phyloP scores from a whole-genome alignment of 2,329 filamentous ascomycete species.

The Dichotomopilus funicola region DNA sequence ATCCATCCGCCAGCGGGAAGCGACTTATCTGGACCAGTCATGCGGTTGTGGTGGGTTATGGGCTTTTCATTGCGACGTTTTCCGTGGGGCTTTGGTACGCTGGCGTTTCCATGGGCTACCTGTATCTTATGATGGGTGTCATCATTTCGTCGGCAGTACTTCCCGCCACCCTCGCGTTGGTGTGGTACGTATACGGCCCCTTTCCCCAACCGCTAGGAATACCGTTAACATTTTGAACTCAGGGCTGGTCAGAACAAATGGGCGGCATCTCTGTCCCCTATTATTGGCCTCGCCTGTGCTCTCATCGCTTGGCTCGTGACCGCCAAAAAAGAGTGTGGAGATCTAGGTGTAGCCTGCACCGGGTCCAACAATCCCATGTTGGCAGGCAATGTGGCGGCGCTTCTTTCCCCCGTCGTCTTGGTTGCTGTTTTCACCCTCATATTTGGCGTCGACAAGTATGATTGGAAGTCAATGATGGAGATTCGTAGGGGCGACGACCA shows the following conservation, averaged over 20 bases:
- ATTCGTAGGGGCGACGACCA: constrained; percentile 76
- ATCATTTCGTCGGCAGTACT: constrained; percentile 83
- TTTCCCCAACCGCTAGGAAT: background rate
- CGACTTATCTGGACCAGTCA: constrained; percentile 77
- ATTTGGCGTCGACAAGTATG: constrained; percentile 68
- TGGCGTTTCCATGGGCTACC: constrained; percentile 71
- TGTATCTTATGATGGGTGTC: constrained; percentile 86
- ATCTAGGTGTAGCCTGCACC: constrained; percentile 64
- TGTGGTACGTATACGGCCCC: constrained; percentile 43
- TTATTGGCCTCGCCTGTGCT: constrained; percentile 61
- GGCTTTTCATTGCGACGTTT: constrained; percentile 70
- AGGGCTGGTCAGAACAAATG: constrained; percentile 67
- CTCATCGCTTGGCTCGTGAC: constrained; percentile 75
- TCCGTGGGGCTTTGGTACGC: constrained; percentile 68
- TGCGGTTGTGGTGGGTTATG: constrained; percentile 62
- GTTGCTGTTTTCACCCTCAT: constrained; percentile 68
- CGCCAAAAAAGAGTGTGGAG: constrained; percentile 60
- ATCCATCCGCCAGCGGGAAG: constrained; percentile 67
- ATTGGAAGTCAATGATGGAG: constrained; percentile 75
- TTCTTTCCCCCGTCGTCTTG: constrained; percentile 69
- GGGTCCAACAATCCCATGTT: constrained; percentile 86
- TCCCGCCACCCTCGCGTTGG: constrained; percentile 70
- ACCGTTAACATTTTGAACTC: background rate
- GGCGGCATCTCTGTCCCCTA: constrained; percentile 63
- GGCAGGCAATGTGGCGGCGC: constrained; percentile 75